A percentile compares a stretch with the other conserved stretches of the same genome.
These are phyloP conservation scores for Lactarius hatsudake DNA, from an alignment of 768 basidiomycete species.

Conservation along the genomic window DNA sequence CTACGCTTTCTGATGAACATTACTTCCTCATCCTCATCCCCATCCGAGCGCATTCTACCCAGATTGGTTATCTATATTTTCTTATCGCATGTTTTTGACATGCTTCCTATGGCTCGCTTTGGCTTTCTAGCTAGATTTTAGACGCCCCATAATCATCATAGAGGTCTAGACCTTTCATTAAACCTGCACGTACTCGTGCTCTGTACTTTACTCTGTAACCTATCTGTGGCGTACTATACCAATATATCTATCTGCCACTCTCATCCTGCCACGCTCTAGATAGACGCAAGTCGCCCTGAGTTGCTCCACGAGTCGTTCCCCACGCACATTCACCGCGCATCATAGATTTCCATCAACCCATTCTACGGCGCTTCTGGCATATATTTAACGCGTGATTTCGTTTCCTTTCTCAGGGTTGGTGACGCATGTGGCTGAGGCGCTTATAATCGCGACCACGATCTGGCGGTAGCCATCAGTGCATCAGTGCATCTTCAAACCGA, in stretches of 20 bases:
- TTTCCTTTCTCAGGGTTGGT: conserved; percentile 4
- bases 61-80: conserved; percentile 3
- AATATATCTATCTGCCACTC: not conserved
- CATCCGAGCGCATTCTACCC: conserved; percentile 5
- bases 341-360: conserved; percentile 1
- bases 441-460: not conserved
- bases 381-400: not conserved
- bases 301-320: conserved; percentile 1
- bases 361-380: not conserved
- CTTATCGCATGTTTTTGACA: conserved; percentile 7
- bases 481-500: conserved; percentile 1
- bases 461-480: not conserved
- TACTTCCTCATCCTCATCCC: conserved; percentile 5
- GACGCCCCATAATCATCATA: conserved; percentile 4
- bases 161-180: not conserved
- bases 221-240: not conserved
- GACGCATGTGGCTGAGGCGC: conserved; percentile 19
- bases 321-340: not conserved
- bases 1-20: conserved; percentile 15
- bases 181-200: not conserved
- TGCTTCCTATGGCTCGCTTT: not conserved
- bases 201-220: not conserved
- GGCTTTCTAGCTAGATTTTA: conserved; percentile 14
- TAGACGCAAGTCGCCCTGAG: not conserved
- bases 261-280: not conserved